A percentile compares a stretch with the other conserved stretches of the same genome.
Evolutionary conservation across 768 basidiomycete species (phyloP).

Genomic region (Macrolepiota dolichaula): DNA sequence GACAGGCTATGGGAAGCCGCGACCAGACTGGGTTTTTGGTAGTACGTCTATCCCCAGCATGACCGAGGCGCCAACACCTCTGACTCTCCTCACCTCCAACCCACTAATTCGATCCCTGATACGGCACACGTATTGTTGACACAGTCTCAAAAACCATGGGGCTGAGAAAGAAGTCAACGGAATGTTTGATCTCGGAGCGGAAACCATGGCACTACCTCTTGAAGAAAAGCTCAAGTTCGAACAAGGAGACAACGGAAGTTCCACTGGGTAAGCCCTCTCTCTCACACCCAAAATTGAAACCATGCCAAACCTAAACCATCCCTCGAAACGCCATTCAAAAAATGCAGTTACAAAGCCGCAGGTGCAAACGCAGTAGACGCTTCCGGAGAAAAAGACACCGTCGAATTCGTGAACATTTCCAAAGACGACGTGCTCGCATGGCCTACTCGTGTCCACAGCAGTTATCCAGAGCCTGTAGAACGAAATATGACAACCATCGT

Average conservation of each 20-base stretch:
- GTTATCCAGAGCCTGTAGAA: constrained; percentile 54
- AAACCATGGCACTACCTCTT: constrained; percentile 49
- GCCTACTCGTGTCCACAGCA: constrained; percentile 47
- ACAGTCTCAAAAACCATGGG: constrained; percentile 55
- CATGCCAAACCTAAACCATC: neutral
- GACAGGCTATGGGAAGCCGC: constrained; percentile 54
- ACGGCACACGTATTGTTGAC: neutral
- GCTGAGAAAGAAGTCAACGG: constrained; percentile 40
- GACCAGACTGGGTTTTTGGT: constrained; percentile 64
- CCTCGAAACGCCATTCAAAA: constrained; percentile 8
- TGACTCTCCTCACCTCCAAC: neutral
- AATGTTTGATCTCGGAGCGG: constrained; percentile 56
- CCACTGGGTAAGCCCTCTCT: constrained; percentile 29
- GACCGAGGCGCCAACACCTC: neutral
- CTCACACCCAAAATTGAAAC: neutral
- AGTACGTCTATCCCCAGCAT: constrained; percentile 36
- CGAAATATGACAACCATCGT: constrained; percentile 47
- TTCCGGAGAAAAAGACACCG: constrained; percentile 49
- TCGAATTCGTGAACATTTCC: constrained; percentile 64
- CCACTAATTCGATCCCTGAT: neutral
- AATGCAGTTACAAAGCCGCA: constrained; percentile 52
- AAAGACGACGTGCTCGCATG: constrained; percentile 68
- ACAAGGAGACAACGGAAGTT: constrained; percentile 46
- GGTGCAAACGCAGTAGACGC: constrained; percentile 65
- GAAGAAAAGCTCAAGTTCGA: constrained; percentile 59